phyloP scores from a whole-genome alignment of 768 basidiomycete species.

The Trametes meyenii region DNA sequence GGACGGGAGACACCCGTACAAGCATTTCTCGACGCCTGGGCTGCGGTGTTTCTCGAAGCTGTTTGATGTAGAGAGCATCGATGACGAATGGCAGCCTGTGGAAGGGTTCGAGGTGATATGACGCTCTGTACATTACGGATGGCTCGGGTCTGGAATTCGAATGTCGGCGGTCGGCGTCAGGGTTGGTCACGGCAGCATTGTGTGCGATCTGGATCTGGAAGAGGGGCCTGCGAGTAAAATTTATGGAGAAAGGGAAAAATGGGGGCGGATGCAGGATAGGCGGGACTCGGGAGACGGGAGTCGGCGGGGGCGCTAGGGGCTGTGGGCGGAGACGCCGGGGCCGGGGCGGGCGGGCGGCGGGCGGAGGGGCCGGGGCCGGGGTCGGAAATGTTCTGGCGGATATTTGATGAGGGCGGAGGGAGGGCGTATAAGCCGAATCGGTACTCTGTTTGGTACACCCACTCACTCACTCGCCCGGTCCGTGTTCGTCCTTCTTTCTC shows the following conservation, averaged over 20 bases:
- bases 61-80: constrained; percentile 55
- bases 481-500: constrained; percentile 33
- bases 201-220: constrained; percentile 7
- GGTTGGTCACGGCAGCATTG: constrained; percentile 11
- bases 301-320: background rate
- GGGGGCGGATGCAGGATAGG: background rate
- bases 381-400: constrained; percentile 10
- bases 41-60: constrained; percentile 62
- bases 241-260: constrained; percentile 1
- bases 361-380: background rate
- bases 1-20: constrained; percentile 50
- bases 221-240: constrained; percentile 8
- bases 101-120: constrained; percentile 41
- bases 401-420: constrained; percentile 15
- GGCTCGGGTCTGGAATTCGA: background rate
- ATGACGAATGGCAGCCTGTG: constrained; percentile 51
- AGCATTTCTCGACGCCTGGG: constrained; percentile 63
- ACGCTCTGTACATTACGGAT: constrained; percentile 15
- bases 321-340: background rate
- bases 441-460: constrained; percentile 6
- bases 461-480: constrained; percentile 14
- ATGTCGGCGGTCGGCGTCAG: background rate
- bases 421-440: background rate
- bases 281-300: background rate
- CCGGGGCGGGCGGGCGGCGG: background rate